phyloP scores from a whole-genome alignment of 2,329 filamentous ascomycete species.

The Trichophyton simii region DNA sequence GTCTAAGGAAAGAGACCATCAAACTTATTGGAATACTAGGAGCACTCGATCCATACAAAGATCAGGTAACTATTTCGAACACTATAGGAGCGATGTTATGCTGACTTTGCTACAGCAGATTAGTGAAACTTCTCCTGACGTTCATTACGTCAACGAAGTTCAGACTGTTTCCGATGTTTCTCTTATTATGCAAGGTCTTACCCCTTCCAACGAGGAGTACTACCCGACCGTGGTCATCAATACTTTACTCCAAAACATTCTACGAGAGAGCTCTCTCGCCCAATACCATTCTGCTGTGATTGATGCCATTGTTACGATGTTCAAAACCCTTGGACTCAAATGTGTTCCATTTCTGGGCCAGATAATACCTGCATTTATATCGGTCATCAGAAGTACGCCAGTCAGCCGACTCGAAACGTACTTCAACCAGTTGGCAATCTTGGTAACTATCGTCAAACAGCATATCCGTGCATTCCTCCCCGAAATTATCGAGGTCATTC shows the following conservation, averaged over 20 bases:
- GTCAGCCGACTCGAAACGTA: slow-evolving; percentile 77
- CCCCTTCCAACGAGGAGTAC: slow-evolving; percentile 94
- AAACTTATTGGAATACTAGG: slow-evolving; percentile 92
- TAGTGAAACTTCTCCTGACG: slow-evolving; percentile 74
- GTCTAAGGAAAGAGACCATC: slow-evolving; percentile 83
- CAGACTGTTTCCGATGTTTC: slow-evolving; percentile 78
- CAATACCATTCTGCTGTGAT: slow-evolving; percentile 91
- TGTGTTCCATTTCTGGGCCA: slow-evolving; percentile 90
- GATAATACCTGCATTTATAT: slow-evolving; percentile 86
- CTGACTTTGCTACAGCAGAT: slow-evolving; percentile 47
- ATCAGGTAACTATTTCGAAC: slow-evolving; percentile 45
- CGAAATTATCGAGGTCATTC: slow-evolving; percentile 71
- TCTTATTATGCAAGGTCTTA: slow-evolving; percentile 93
- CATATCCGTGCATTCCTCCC: slow-evolving; percentile 87
- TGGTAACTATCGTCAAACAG: slow-evolving; percentile 90
- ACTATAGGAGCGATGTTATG: not conserved
- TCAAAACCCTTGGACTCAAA: slow-evolving; percentile 87
- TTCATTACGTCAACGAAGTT: slow-evolving; percentile 56
- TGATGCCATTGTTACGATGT: slow-evolving; percentile 97
- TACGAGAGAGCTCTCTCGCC: slow-evolving; percentile 78
- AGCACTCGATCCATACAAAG: slow-evolving; percentile 88
- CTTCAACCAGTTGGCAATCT: slow-evolving; percentile 86
- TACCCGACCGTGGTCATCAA: slow-evolving; percentile 98
- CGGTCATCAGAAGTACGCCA: slow-evolving; percentile 73
- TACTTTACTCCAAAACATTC: slow-evolving; percentile 69